phyloP scores from a whole-genome alignment of 2,329 filamentous ascomycete species.

The Cercospora sp. region DNA sequence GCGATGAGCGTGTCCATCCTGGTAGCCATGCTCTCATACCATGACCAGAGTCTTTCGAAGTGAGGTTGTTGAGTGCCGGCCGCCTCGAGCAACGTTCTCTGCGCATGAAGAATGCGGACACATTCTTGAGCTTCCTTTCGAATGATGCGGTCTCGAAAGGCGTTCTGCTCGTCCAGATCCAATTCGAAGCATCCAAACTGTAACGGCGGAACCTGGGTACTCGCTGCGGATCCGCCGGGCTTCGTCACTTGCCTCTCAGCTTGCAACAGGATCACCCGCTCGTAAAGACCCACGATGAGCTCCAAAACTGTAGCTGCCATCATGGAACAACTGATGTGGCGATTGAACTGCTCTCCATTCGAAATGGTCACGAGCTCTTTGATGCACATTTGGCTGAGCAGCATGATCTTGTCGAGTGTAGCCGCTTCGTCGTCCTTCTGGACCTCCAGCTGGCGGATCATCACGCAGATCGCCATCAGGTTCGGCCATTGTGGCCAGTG shows the following conservation, averaged over 20 bases:
- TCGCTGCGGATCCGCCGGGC: neutral
- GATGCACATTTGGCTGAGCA: neutral
- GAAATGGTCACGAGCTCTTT: neutral
- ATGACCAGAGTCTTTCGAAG: neutral
- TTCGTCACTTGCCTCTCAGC: neutral
- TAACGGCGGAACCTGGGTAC: neutral
- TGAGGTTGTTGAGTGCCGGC: neutral
- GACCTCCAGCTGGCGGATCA: neutral
- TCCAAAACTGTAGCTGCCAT: neutral
- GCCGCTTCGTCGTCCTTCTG: neutral
- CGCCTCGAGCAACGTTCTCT: neutral
- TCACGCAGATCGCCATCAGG: neutral
- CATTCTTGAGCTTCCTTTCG: neutral
- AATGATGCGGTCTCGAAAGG: neutral
- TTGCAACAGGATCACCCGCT: neutral
- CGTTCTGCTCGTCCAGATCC: neutral
- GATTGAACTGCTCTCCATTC: neutral
- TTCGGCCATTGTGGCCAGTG: neutral
- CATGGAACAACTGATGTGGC: neutral
- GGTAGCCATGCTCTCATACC: neutral
- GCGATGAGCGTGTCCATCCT: neutral
- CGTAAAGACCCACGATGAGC: neutral
- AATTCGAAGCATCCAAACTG: neutral
- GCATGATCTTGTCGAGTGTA: neutral
- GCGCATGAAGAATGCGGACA: neutral